phyloP scores from a whole-genome alignment of 2,329 filamentous ascomycete genomes.

The Curvularia verruculosa region DNA sequence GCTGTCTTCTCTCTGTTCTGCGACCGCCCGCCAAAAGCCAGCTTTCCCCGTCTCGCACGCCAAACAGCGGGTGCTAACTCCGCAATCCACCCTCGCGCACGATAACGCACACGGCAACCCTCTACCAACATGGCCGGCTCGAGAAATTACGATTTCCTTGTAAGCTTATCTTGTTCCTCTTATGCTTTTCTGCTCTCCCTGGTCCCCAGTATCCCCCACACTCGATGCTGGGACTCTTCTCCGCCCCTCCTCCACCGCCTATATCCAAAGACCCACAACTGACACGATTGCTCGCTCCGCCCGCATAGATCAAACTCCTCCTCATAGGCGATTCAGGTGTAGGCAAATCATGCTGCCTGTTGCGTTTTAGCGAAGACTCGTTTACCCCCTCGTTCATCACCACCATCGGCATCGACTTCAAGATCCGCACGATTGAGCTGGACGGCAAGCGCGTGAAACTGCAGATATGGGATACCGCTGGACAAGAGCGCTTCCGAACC shows the following conservation, averaged over 20 bases:
- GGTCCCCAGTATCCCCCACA: conserved; percentile 7
- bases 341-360: conserved; percentile 94
- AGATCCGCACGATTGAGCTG: conserved; percentile 98
- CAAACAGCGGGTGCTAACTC: conserved; percentile 32
- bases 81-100: conserved; percentile 27
- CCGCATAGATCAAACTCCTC: conserved; percentile 85
- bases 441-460: conserved; percentile 99
- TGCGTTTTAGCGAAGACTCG: conserved; percentile 96
- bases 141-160: conserved; percentile 99
- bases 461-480: conserved; percentile 99
- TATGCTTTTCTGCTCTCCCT: conserved; percentile 13
- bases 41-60: conserved; percentile 18
- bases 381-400: conserved; percentile 98
- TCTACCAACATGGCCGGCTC: conserved; percentile 79
- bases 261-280: conserved; percentile 18
- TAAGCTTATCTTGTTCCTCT: conserved; percentile 57
- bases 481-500: conserved; percentile 96
- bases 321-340: conserved; percentile 97
- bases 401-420: conserved; percentile 99
- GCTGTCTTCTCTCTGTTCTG: background rate
- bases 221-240: conserved; percentile 8
- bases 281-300: conserved; percentile 8
- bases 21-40: conserved; percentile 8
- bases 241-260: conserved; percentile 15
- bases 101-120: conserved; percentile 20